A percentile compares a stretch with the other conserved stretches of the same genome.
These are phyloP conservation scores for Ustilago lituana DNA, from an alignment of 1,284 basidiomycete species.

Conservation along the genomic window DNA sequence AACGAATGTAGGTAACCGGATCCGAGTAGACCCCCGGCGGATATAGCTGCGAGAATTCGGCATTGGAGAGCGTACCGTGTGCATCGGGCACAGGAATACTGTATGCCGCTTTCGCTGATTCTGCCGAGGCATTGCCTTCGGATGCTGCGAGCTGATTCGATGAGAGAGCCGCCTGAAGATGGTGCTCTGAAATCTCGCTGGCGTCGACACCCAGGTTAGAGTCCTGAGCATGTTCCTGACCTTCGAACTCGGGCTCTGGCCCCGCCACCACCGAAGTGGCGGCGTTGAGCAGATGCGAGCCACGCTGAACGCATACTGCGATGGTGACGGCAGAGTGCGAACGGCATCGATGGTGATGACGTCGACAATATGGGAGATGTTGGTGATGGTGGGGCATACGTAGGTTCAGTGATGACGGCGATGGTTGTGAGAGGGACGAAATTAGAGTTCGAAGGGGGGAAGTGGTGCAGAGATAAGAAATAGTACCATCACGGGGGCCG, in stretches of 20 bases:
- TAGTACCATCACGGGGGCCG: conserved; percentile 15
- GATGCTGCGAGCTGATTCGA: conserved; percentile 62
- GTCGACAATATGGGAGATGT: background rate
- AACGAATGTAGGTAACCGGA: conserved; percentile 78
- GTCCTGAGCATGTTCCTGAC: conserved; percentile 58
- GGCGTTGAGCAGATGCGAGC: conserved; percentile 53
- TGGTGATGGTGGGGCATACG: background rate
- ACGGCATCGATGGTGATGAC: background rate
- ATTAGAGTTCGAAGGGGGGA: too few relatives aligned
- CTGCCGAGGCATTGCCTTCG: conserved; percentile 30
- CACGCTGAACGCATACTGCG: conserved; percentile 59
- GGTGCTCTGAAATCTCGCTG: conserved; percentile 63
- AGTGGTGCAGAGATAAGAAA: too few relatives aligned
- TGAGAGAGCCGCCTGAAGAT: conserved; percentile 66
- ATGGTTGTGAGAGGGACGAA: background rate
- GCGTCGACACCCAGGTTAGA: conserved; percentile 62
- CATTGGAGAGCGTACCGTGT: conserved; percentile 51
- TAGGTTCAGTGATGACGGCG: background rate
- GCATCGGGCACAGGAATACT: conserved; percentile 66
- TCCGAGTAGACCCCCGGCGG: conserved; percentile 63
- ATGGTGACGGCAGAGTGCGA: background rate
- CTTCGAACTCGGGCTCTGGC: conserved; percentile 59
- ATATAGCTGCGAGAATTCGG: conserved; percentile 57
- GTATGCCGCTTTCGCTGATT: conserved; percentile 52
- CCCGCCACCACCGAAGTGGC: conserved; percentile 58